A percentile compares a stretch with the other conserved stretches of the same genome.
phyloP scores from a whole-genome alignment of 2,329 filamentous ascomycete genomes.

The Aspergillus aculeatus region DNA sequence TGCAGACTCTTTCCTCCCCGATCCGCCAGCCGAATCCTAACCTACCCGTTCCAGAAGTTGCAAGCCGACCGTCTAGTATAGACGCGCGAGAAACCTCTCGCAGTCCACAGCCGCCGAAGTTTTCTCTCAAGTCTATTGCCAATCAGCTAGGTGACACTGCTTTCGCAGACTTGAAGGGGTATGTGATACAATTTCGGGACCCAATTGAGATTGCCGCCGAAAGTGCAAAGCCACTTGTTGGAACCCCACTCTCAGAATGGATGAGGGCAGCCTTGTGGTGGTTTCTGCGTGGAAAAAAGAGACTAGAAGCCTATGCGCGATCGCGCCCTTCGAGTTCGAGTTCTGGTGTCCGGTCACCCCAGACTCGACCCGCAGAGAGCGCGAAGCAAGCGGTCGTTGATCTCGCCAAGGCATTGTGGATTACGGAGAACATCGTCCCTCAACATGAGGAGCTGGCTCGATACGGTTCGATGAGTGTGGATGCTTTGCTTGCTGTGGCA shows the following conservation, averaged over 20 bases:
- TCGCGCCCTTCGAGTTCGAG: constrained; percentile 56
- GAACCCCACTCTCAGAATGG: constrained; percentile 65
- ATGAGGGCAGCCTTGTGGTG: constrained; percentile 78
- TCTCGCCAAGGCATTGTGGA: constrained; percentile 82
- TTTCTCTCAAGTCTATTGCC: constrained; percentile 37
- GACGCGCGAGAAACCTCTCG: constrained; percentile 19
- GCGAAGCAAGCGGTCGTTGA: constrained; percentile 78
- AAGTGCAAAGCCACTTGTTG: constrained; percentile 63
- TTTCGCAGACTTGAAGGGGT: constrained; percentile 65
- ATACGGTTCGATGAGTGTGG: constrained; percentile 42
- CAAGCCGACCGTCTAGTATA: constrained; percentile 15
- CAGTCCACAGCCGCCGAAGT: constrained; percentile 30
- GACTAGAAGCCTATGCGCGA: constrained; percentile 70
- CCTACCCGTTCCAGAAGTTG: constrained; percentile 2
- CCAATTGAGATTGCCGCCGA: constrained; percentile 78
- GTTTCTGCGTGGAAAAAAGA: constrained; percentile 78
- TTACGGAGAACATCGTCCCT: constrained; percentile 51
- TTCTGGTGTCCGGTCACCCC: constrained; percentile 51
- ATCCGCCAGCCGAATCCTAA: constrained; percentile 13
- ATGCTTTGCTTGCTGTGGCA: constrained; percentile 41
- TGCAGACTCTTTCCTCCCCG: constrained; percentile 19
- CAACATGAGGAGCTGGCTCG: constrained; percentile 39
- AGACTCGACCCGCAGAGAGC: constrained; percentile 44
- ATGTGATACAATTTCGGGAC: constrained; percentile 71
- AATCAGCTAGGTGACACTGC: constrained; percentile 62